Percentiles rank a stretch among this genome's conserved stretches.
Conservation (phyloP, 2,329 filamentous ascomycete species). For the Penicillium sp. region DNA sequence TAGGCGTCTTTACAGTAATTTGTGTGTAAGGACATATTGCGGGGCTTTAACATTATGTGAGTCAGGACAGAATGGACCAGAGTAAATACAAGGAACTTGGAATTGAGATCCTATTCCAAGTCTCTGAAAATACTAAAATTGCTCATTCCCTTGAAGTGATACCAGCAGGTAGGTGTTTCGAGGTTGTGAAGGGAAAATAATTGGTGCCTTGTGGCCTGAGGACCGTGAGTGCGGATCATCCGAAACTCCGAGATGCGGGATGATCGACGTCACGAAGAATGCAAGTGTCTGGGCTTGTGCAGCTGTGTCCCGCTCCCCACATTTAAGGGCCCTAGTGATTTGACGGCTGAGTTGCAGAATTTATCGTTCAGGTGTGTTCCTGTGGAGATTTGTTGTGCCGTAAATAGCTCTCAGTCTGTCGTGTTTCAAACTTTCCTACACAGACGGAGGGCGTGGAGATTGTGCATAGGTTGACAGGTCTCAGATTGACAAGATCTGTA, state of each 20-base stretch:
- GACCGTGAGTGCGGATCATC: constrained; percentile 15
- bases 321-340: background rate
- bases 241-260: constrained; percentile 21
- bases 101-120: background rate
- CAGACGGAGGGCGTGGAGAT: constrained; percentile 7
- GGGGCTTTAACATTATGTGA: background rate
- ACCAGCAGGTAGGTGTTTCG: too few relatives aligned
- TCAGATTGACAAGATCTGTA: background rate
- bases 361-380: background rate
- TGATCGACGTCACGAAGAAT: constrained; percentile 28
- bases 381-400: too few relatives aligned
- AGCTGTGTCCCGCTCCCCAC: constrained; percentile 8
- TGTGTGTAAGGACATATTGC: background rate
- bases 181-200: too few relatives aligned
- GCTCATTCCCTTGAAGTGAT: background rate
- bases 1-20: background rate
- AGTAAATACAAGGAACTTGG: background rate
- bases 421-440: constrained; percentile 1
- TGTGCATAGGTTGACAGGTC: constrained; percentile 5
- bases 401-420: background rate
- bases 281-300: background rate
- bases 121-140: background rate
- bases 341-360: background rate
- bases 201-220: constrained; percentile 19
- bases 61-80: background rate